Evolutionary conservation across 2,329 filamentous ascomycete species (phyloP).

Genomic region (Rhinocladiella mackenziei): DNA sequence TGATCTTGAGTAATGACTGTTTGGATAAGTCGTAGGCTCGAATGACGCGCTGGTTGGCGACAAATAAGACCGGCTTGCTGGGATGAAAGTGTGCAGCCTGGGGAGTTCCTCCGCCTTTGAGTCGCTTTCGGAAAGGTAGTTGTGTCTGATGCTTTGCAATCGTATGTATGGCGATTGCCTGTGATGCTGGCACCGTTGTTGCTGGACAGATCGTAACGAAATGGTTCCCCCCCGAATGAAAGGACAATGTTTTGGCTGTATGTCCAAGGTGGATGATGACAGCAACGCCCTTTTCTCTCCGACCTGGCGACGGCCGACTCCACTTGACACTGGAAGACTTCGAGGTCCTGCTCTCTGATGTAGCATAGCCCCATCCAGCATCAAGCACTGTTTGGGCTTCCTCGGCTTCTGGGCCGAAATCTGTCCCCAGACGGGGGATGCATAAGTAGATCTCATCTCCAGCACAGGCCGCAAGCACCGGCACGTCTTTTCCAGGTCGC

Average conservation of each 20-base stretch:
- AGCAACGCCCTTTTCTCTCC: slow-evolving; percentile 72
- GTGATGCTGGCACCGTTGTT: slow-evolving; percentile 45
- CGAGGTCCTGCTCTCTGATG: slow-evolving; percentile 49
- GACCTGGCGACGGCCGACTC: slow-evolving; percentile 68
- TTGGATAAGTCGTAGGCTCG: slow-evolving; percentile 89
- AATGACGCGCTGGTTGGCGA: slow-evolving; percentile 89
- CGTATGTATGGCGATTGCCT: slow-evolving; percentile 87
- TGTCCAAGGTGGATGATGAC: slow-evolving; percentile 76
- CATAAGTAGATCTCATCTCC: slow-evolving; percentile 84
- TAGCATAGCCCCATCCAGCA: slow-evolving; percentile 89
- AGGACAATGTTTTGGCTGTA: slow-evolving; percentile 80
- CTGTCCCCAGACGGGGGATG: slow-evolving; percentile 58
- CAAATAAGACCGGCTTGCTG: slow-evolving; percentile 86
- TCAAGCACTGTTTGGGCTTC: slow-evolving; percentile 73
- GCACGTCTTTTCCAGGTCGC: slow-evolving; percentile 76
- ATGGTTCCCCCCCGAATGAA: slow-evolving; percentile 92
- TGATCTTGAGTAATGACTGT: slow-evolving; percentile 85
- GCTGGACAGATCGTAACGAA: slow-evolving; percentile 82
- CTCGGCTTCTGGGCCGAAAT: slow-evolving; percentile 44
- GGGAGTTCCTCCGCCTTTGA: slow-evolving; percentile 68
- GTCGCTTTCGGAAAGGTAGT: slow-evolving; percentile 74
- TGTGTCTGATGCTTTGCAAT: slow-evolving; percentile 93
- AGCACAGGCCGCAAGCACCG: slow-evolving; percentile 76
- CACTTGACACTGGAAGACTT: slow-evolving; percentile 66
- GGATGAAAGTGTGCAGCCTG: slow-evolving; percentile 95